A percentile compares a stretch with the other conserved stretches of the same genome.
Evolutionary conservation across 208 protist genomes (phyloP).

Genomic region (Acanthamoeba divionensis): DNA sequence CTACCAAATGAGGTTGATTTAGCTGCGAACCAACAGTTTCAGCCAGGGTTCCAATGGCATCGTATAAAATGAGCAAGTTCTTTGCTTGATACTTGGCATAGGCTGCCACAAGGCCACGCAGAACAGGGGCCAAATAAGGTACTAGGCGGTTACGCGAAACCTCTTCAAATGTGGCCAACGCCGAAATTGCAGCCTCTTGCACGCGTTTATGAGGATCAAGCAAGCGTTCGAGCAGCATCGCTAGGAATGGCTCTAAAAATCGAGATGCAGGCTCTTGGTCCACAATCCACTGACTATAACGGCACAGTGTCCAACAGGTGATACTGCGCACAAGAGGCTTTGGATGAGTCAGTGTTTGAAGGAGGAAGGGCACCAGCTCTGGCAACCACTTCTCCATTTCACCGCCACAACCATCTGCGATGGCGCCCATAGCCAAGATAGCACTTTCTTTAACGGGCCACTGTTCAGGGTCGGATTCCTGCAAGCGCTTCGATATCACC

Average conservation of each 20-base stretch:
- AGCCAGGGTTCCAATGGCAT: slow-evolving; percentile 77
- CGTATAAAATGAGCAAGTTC: slow-evolving; percentile 77
- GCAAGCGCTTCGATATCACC: slow-evolving; percentile 67
- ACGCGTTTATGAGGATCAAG: slow-evolving; percentile 80
- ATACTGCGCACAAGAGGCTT: slow-evolving; percentile 79
- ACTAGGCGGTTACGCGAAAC: slow-evolving; percentile 63
- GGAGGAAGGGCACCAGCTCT: slow-evolving; percentile 75
- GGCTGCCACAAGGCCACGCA: slow-evolving; percentile 72
- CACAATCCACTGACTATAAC: slow-evolving; percentile 78
- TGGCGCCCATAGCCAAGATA: slow-evolving; percentile 79
- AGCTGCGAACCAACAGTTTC: slow-evolving; percentile 65
- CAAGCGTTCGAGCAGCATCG: slow-evolving; percentile 74
- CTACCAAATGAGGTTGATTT: slow-evolving; percentile 68
- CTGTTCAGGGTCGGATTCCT: background rate
- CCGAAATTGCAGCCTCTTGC: slow-evolving; percentile 82
- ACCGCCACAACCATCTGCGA: slow-evolving; percentile 76
- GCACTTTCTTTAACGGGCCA: slow-evolving; percentile 73
- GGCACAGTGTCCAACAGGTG: slow-evolving; percentile 83
- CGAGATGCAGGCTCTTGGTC: background rate
- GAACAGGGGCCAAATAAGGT: slow-evolving; percentile 73
- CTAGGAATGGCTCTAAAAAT: slow-evolving; percentile 66
- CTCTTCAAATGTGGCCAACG: slow-evolving; percentile 83
- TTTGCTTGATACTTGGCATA: slow-evolving; percentile 79
- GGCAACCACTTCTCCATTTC: slow-evolving; percentile 70
- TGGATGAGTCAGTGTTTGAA: slow-evolving; percentile 61